Evolutionary conservation across 2,329 filamentous ascomycete genomes (phyloP).

Genomic region (Epichloe gansuensis): DNA sequence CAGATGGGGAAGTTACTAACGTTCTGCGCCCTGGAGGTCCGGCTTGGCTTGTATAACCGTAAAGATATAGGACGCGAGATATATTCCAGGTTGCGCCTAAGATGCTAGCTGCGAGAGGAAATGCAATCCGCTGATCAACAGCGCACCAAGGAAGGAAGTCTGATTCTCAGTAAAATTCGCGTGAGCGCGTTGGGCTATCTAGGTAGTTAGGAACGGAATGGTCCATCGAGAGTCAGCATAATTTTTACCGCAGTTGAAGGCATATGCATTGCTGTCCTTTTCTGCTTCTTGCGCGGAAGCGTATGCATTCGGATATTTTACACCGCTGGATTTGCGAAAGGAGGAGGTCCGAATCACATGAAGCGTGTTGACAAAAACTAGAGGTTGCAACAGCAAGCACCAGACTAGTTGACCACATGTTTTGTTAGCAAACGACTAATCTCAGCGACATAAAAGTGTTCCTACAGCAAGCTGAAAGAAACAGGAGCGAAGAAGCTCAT

Average conservation of each 20-base stretch:
- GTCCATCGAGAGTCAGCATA: too few species aligned
- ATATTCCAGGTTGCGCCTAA: conserved; percentile 42
- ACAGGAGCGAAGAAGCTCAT: too few species aligned
- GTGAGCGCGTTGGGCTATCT: conserved; percentile 45
- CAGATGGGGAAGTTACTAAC: conserved; percentile 17
- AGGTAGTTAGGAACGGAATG: background rate
- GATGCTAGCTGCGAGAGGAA: conserved; percentile 35
- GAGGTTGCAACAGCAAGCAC: conserved; percentile 46
- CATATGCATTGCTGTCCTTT: conserved; percentile 40
- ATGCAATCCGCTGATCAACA: conserved; percentile 43
- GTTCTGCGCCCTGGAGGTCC: conserved; percentile 33
- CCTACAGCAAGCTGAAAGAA: too few species aligned
- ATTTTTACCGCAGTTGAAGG: conserved; percentile 49
- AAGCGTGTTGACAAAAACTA: conserved; percentile 44
- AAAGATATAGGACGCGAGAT: conserved; percentile 39
- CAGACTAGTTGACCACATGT: conserved; percentile 32
- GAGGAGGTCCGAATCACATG: conserved; percentile 36
- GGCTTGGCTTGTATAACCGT: conserved; percentile 35
- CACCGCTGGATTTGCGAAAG: conserved; percentile 38
- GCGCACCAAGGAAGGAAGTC: conserved; percentile 35
- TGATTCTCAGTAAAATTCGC: conserved; percentile 53
- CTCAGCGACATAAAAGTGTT: too few species aligned
- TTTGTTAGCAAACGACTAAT: background rate
- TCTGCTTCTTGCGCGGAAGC: conserved; percentile 40
- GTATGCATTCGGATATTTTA: conserved; percentile 47